These are phyloP conservation scores for Neurospora crassa DNA, from an alignment of 2,329 filamentous ascomycete genomes.

Conservation along the genomic window DNA sequence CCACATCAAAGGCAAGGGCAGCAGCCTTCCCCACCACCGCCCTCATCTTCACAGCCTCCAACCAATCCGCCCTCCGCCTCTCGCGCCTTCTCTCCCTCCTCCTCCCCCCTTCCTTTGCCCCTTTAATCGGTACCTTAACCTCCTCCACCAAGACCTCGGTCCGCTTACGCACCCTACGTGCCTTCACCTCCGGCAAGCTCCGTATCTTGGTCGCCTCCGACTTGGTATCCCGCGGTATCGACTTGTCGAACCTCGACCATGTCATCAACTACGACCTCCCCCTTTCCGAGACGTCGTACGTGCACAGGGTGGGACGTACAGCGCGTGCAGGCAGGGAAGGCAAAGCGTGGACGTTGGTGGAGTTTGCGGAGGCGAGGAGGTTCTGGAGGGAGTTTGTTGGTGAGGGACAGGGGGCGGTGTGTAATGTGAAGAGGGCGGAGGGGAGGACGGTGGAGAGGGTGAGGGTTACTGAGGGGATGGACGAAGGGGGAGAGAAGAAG, in stretches of 20 bases:
- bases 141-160: conserved; percentile 67
- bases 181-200: conserved; percentile 53
- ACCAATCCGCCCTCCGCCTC: conserved; percentile 80
- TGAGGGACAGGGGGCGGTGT: conserved; percentile 33
- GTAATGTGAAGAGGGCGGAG: conserved; percentile 27
- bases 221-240: conserved; percentile 83
- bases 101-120: conserved; percentile 44
- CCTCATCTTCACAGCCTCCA: conserved; percentile 84
- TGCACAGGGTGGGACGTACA: conserved; percentile 87
- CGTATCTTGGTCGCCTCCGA: conserved; percentile 83
- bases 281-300: conserved; percentile 68
- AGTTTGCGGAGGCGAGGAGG: conserved; percentile 76
- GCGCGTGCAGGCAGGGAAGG: conserved; percentile 71
- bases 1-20: not conserved
- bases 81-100: conserved; percentile 66
- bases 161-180: conserved; percentile 55
- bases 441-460: conserved; percentile 37
- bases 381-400: conserved; percentile 78
- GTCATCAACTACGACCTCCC: conserved; percentile 94
- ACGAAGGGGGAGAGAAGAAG: conserved; percentile 22
- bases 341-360: conserved; percentile 78
- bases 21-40: conserved; percentile 33
- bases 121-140: conserved; percentile 58
- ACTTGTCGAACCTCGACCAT: conserved; percentile 68
- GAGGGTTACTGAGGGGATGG: conserved; percentile 33